Percentiles rank a stretch among this genome's conserved stretches.
Conservation (phyloP, 208 protist genomes). For the Wallacemonas collosoma region DNA sequence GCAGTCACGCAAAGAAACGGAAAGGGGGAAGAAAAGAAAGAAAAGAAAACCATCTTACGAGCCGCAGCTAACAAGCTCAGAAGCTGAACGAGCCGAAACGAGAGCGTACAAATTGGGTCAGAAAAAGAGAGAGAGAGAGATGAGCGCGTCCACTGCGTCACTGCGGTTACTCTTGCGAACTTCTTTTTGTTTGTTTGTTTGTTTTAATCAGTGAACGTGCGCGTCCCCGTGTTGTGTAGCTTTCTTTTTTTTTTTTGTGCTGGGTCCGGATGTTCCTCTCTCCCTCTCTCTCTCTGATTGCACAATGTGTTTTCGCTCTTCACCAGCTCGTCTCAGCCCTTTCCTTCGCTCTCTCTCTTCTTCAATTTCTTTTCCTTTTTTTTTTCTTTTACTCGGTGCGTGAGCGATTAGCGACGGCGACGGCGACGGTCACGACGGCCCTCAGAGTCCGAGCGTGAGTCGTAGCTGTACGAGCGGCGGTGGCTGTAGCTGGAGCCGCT, state of each 20-base stretch:
- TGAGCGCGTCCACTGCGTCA: too few relatives aligned
- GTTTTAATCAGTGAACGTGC: too few relatives aligned
- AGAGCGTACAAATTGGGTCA: too few relatives aligned
- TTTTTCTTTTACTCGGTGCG: slow-evolving; percentile 11
- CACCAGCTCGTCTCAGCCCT: too few relatives aligned
- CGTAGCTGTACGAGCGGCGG: slow-evolving; percentile 8
- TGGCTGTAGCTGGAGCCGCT: slow-evolving; percentile 17
- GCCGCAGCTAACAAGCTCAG: too few relatives aligned
- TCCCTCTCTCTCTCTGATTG: neutral
- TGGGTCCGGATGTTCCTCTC: slow-evolving; percentile 6
- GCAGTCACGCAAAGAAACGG: too few relatives aligned
- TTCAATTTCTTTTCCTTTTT: slow-evolving; percentile 17
- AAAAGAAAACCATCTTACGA: neutral
- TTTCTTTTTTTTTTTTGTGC: neutral
- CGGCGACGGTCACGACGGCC: slow-evolving; percentile 7
- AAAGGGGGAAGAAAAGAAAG: neutral
- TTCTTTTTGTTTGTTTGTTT: too few relatives aligned
- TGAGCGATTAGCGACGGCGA: slow-evolving; percentile 12
- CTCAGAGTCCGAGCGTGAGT: slow-evolving; percentile 19
- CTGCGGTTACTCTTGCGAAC: too few relatives aligned
- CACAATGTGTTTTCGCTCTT: too few relatives aligned
- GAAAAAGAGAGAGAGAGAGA: too few relatives aligned
- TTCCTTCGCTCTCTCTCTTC: neutral
- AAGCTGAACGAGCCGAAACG: too few relatives aligned
- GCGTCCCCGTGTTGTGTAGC: neutral